phyloP scores from a whole-genome alignment of 75 land plant genomes.

The Larix kaempferi region DNA sequence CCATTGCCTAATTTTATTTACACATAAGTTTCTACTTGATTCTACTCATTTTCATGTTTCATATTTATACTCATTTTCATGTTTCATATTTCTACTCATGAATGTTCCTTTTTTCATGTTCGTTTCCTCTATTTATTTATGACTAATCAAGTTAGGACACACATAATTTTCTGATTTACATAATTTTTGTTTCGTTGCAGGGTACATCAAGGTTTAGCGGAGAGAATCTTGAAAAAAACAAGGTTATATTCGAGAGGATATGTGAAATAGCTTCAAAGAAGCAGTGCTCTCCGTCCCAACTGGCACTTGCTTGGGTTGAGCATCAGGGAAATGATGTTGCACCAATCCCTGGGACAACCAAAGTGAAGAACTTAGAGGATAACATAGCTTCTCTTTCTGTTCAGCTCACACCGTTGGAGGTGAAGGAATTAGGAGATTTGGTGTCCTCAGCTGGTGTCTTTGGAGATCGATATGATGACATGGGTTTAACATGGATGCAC shows the following conservation, averaged over 20 bases:
- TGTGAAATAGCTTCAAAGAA: slow-evolving; percentile 29
- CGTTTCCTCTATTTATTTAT: too few species aligned
- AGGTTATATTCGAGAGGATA: slow-evolving; percentile 27
- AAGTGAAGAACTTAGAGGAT: slow-evolving; percentile 43
- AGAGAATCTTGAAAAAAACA: slow-evolving; percentile 51
- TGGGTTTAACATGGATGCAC: slow-evolving; percentile 5
- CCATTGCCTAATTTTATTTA: too few species aligned
- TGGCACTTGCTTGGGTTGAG: slow-evolving; percentile 64
- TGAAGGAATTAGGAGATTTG: slow-evolving; percentile 37
- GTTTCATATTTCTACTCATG: too few species aligned
- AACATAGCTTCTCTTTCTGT: slow-evolving; percentile 41
- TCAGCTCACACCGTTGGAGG: slow-evolving; percentile 33
- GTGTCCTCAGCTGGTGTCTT: slow-evolving; percentile 19
- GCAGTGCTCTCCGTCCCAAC: slow-evolving; percentile 56
- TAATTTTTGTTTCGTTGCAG: slow-evolving; percentile 14
- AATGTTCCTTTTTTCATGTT: too few species aligned
- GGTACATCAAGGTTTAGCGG: slow-evolving; percentile 27
- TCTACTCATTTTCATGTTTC: too few species aligned
- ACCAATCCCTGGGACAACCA: slow-evolving; percentile 69
- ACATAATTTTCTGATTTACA: too few species aligned
- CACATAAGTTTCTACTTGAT: too few species aligned
- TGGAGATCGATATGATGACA: slow-evolving; percentile 32
- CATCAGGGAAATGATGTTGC: slow-evolving; percentile 56
- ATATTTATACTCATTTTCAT: too few species aligned
- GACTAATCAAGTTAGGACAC: too few species aligned